Conservation (phyloP, 768 basidiomycete species). For the Mycena chlorophos region DNA sequence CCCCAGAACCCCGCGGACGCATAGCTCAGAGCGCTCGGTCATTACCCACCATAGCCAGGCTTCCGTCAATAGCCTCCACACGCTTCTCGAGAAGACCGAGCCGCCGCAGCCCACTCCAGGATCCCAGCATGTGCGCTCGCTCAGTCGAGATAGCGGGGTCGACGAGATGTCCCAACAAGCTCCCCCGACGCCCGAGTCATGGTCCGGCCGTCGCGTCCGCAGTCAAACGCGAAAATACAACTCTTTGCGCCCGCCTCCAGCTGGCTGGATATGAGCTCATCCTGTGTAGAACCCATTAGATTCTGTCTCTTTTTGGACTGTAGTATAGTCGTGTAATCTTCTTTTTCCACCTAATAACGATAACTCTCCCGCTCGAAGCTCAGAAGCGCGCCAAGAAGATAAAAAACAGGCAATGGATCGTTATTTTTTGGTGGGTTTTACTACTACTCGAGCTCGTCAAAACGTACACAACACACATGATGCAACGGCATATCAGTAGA, state of each 20-base stretch:
- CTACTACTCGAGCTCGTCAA: slow-evolving; percentile 14
- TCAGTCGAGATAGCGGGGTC: slow-evolving; percentile 14
- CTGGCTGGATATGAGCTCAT: slow-evolving; percentile 57
- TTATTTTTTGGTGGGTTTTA: not conserved
- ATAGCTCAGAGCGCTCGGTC: slow-evolving; percentile 35
- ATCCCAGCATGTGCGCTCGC: slow-evolving; percentile 25
- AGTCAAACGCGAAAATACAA: slow-evolving; percentile 31
- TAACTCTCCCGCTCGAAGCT: too few species aligned
- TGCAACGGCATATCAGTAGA: slow-evolving; percentile 20
- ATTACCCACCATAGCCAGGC: slow-evolving; percentile 49
- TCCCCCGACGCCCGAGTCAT: slow-evolving; percentile 49
- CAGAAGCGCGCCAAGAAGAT: too few species aligned
- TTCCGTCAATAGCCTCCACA: slow-evolving; percentile 61
- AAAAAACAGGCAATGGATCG: not conserved
- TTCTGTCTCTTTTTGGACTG: slow-evolving; percentile 22
- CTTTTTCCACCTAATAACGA: too few species aligned
- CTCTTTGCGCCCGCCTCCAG: slow-evolving; percentile 36
- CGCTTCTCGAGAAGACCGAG: slow-evolving; percentile 57
- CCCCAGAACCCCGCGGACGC: slow-evolving; percentile 43
- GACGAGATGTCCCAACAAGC: slow-evolving; percentile 28
- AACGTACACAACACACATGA: slow-evolving; percentile 24
- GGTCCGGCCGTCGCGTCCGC: slow-evolving; percentile 35
- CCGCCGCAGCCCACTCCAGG: slow-evolving; percentile 22
- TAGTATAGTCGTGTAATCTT: slow-evolving; percentile 13
- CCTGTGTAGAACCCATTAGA: too few species aligned